Evolutionary conservation across 257 asterid genomes (phyloP), one percentile per base, ranked within the genome.

Genomic region (Petrea volubilis): DNA sequence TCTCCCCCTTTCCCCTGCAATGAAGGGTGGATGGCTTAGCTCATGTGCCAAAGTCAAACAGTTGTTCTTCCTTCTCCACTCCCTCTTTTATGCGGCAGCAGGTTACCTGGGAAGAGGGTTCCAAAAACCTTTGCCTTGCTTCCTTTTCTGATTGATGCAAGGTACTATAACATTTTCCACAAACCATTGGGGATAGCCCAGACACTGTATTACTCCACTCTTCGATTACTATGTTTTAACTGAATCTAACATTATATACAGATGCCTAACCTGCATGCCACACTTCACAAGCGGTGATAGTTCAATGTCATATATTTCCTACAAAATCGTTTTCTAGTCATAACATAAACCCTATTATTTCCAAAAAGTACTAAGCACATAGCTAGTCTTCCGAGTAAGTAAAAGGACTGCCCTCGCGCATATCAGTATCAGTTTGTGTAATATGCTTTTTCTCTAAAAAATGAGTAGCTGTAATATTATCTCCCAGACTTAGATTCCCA

Each of bases 321-420:
- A 31, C 20, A 53, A 60, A 31, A 60, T 20, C 60, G 5, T 27
- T 28, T 62, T 31, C 31, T 28, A 13, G 36, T 44, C 47, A 63
- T 29, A 36, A 62, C 43, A 69, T 17, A 33, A 29, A 17, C 25
- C 34, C 58, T 24, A 52, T 31, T 53, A 27, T 34, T 8, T 63
- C 47, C 72, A 57, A 24, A 2, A 41, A 18, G 51, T 69, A 58
- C 68, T 14, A 57, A 34, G 64, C 25, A 76, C 34, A 53, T n/a
- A n/a, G 29, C 59, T 71, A 58, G 57, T 27, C 60, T 57, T 8
- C 51, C 66, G 7, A 40, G 36, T 17, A 60, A 36, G 27, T 23
- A 25, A 34, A 33, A 11, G 4, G 34, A 49, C n/a, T 40, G 28
- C 33, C 10, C 13, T 33, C 31, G 15, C 38, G 17, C 33, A 18